Conservation (phyloP, 257 asterid genomes). For the Solanum peruvianum region DNA sequence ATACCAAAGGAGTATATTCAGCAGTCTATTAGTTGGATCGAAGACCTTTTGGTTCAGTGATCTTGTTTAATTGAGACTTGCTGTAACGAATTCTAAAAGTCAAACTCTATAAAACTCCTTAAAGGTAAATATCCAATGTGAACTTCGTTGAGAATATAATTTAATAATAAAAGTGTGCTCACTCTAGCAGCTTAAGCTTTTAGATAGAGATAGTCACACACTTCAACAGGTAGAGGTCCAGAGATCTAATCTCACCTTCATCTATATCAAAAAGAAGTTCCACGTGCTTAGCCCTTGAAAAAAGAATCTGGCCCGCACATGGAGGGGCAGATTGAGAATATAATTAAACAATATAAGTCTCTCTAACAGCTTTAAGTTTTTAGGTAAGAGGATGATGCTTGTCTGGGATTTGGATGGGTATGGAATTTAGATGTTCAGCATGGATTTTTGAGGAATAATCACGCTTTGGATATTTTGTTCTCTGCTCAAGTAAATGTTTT, state of each 20-base stretch:
- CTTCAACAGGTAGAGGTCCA: not conserved
- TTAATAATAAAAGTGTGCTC: not conserved
- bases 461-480: not conserved
- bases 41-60: not conserved
- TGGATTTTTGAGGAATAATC: not conserved
- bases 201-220: not conserved
- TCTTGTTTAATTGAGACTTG: not conserved
- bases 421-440: not conserved
- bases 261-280: not conserved
- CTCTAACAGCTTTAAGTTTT: not conserved
- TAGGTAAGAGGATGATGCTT: not conserved
- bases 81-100: not conserved
- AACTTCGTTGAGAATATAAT: not conserved
- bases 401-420: not conserved
- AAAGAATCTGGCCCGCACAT: not conserved
- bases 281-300: not conserved
- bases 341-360: no score
- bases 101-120: not conserved
- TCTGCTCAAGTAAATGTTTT: slow-evolving; percentile 3
- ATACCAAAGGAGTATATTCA: not conserved
- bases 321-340: not conserved
- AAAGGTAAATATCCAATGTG: not conserved
- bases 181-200: not conserved
- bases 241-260: not conserved
- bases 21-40: not conserved